phyloP scores from a whole-genome alignment of 768 basidiomycete species.

The Hygrophoropsis aurantiaca region DNA sequence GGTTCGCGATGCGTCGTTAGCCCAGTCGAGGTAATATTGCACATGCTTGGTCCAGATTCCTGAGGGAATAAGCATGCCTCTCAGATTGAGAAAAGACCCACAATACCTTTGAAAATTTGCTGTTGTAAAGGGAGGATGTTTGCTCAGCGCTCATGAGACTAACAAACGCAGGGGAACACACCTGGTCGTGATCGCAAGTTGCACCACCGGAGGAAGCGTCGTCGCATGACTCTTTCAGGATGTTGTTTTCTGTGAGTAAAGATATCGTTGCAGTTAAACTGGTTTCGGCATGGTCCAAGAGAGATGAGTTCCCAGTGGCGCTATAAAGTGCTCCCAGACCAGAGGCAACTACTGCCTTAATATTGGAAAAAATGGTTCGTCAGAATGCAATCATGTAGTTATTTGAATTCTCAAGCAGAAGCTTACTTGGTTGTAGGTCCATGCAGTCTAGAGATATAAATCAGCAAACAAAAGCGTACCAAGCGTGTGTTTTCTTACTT shows the following conservation, averaged over 20 bases:
- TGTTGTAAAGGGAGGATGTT: background rate
- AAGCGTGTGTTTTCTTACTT: conserved; percentile 6
- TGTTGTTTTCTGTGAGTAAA: conserved; percentile 36
- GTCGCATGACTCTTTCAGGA: conserved; percentile 55
- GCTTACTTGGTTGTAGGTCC: conserved; percentile 60
- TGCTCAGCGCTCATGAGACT: too few relatives aligned
- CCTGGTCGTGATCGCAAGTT: conserved; percentile 48
- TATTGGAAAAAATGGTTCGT: background rate
- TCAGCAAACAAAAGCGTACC: background rate
- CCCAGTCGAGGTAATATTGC: conserved; percentile 48
- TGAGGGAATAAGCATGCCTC: conserved; percentile 7
- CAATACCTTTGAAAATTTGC: conserved; percentile 30
- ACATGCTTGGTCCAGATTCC: conserved; percentile 55
- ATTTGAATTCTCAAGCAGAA: too few relatives aligned
- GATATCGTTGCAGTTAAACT: conserved; percentile 52
- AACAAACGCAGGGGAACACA: background rate
- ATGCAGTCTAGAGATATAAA: conserved; percentile 42
- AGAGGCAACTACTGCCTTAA: conserved; percentile 53
- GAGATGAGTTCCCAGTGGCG: conserved; percentile 36
- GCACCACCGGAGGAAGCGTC: conserved; percentile 37
- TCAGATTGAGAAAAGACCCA: background rate
- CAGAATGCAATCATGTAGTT: background rate
- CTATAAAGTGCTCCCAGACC: conserved; percentile 47
- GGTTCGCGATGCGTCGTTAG: conserved; percentile 39
- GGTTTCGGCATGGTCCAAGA: conserved; percentile 49